Evolutionary conservation across 768 basidiomycete genomes (phyloP), one percentile per base, ranked within the genome.

Genomic region (Bullera alba): DNA sequence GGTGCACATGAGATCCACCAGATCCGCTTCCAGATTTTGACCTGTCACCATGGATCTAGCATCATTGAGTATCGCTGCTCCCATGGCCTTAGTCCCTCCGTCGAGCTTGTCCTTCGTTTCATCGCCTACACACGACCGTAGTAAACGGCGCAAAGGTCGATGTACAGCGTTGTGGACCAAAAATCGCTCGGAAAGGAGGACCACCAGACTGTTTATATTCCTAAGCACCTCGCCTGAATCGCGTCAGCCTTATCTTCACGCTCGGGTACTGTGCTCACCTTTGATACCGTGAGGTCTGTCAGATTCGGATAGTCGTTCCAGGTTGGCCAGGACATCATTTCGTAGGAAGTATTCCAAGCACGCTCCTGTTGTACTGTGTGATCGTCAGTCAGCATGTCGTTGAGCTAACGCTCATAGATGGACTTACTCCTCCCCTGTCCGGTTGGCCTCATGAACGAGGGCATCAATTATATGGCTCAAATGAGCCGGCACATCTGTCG

Each of bases 311-410:
- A 92, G 80, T 54, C 81, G 81, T 51, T 92, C 93, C 8, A 97
- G 83, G 1, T 81, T 81, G 0, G 83, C 83, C 22, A 96, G 76
- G 1, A 93, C 80, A 77, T 91, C 88, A 57, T 92, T 84, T 77
- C 89, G 89, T 27, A 97, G 74, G 22, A 93, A 79, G 70, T 89
- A 92, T 72, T 96, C 92, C 44, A 95, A 74, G 65, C 91, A 95
- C 26, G 79, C 83, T 32, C 92, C 92, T 7, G 90, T 91, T 12
- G 79, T 82, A 52, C 91, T 92, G 54, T 10, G 26, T 23, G 10
- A 30, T n/a, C n/a, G 41, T 36, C 38, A n/a, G n/a, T n/a, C n/a
- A 57, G 50, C 41, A 36, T 19, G 54, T 26, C 30, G 27, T 26
- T 21, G 26, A 49, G 15, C 34, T n/a, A 35, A 19, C 19, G 17